Conservation (phyloP, 306 rosid genomes). For the Argentina anserina region DNA sequence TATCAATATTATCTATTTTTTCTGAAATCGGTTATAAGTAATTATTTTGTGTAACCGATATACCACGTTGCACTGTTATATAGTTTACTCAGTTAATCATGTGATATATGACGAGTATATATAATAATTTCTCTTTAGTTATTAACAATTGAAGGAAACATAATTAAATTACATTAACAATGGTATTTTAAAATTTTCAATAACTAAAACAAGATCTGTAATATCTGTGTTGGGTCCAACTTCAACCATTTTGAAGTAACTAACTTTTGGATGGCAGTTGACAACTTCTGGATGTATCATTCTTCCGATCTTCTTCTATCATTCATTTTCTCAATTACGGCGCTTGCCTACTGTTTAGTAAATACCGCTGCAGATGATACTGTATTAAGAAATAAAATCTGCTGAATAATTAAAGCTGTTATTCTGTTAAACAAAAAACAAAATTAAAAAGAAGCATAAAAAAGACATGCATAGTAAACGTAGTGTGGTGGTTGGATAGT, state of each 20-base stretch:
- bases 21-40: no score
- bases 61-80: no score
- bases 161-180: background rate
- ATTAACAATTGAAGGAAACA: background rate
- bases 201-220: background rate
- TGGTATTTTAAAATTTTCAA: background rate
- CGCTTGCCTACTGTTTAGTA: conserved; percentile 2
- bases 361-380: background rate
- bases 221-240: background rate
- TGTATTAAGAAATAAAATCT: background rate
- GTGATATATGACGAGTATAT: no score
- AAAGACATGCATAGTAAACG: background rate
- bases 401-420: background rate
- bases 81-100: no score
- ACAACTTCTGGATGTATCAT: background rate
- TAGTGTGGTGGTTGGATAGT: background rate
- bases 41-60: no score
- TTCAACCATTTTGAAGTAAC: background rate
- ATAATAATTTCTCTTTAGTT: no score
- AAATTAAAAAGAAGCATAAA: background rate
- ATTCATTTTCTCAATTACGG: background rate
- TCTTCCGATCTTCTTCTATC: background rate
- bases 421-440: no score
- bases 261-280: background rate
- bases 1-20: background rate